phyloP scores from a whole-genome alignment of 1,139 yeast genomes.

The Kodamaea anthophila region DNA sequence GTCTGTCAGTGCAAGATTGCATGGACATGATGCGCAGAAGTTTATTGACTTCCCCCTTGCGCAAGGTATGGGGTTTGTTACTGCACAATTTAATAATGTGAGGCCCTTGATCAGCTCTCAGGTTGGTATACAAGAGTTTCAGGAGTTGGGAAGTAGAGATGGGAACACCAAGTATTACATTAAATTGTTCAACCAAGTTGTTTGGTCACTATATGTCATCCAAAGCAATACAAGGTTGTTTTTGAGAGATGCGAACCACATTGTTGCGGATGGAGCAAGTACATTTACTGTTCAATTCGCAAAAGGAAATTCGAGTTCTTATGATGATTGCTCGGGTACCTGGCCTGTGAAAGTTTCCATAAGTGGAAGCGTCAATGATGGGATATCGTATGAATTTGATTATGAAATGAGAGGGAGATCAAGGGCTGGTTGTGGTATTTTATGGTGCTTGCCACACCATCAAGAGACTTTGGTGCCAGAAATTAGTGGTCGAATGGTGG shows the following conservation, averaged over 20 bases:
- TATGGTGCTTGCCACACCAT: constrained; percentile 67
- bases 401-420: constrained; percentile 28
- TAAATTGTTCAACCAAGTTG: constrained; percentile 35
- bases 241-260: constrained; percentile 46
- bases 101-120: constrained; percentile 53
- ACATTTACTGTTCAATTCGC: constrained; percentile 34
- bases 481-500: constrained; percentile 20
- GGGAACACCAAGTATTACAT: constrained; percentile 25
- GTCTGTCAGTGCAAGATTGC: constrained; percentile 26
- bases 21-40: constrained; percentile 12
- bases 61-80: constrained; percentile 66
- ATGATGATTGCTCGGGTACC: constrained; percentile 51
- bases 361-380: constrained; percentile 21
- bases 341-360: constrained; percentile 22
- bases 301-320: constrained; percentile 35
- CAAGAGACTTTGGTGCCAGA: constrained; percentile 35
- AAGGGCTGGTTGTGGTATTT: constrained; percentile 24
- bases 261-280: constrained; percentile 33
- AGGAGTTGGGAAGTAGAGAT: constrained; percentile 14
- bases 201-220: constrained; percentile 34
- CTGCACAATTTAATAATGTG: constrained; percentile 53
- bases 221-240: constrained; percentile 33
- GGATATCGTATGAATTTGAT: constrained; percentile 24
- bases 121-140: constrained; percentile 55
- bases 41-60: constrained; percentile 30